Evolutionary conservation across 371 early-diverging fungal species (phyloP).

Genomic region (Funneliformis caledonium): DNA sequence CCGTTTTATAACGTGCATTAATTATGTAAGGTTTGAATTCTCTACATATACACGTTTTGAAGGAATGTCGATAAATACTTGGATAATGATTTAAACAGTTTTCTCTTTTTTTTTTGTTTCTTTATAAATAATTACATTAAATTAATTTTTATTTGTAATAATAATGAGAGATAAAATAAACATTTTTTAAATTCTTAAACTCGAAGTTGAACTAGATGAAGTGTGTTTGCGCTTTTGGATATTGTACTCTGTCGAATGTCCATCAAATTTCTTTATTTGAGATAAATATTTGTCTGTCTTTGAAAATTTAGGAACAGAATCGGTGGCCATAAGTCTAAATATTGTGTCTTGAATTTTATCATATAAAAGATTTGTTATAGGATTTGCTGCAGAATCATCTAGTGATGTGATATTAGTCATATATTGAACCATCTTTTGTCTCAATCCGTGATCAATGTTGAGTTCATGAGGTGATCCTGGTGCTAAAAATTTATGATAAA

Average conservation of each 20-base stretch:
- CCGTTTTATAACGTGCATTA: no score
- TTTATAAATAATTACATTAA: no score
- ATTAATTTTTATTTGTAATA: no score
- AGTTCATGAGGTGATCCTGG: constrained; percentile 60
- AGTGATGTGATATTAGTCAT: constrained; percentile 42
- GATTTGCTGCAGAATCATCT: constrained; percentile 17
- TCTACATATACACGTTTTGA: no score
- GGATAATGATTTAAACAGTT: no score
- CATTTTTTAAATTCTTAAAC: no score
- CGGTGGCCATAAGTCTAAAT: constrained; percentile 76
- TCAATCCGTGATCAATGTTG: constrained; percentile 59
- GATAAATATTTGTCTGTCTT: constrained; percentile 67
- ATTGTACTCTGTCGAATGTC: background rate
- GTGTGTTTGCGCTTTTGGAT: background rate
- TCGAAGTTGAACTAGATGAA: no score
- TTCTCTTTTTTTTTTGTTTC: no score
- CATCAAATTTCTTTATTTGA: background rate
- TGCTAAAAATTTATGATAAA: constrained; percentile 67
- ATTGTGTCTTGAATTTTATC: constrained; percentile 71
- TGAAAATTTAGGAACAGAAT: constrained; percentile 80
- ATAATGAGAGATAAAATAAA: no score
- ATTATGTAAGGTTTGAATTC: no score
- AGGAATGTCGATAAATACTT: no score
- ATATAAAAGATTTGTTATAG: constrained; percentile 61
- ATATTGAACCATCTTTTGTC: constrained; percentile 53